Conservation (phyloP, 2,329 filamentous ascomycete species). For the Stenocarpella maydis region DNA sequence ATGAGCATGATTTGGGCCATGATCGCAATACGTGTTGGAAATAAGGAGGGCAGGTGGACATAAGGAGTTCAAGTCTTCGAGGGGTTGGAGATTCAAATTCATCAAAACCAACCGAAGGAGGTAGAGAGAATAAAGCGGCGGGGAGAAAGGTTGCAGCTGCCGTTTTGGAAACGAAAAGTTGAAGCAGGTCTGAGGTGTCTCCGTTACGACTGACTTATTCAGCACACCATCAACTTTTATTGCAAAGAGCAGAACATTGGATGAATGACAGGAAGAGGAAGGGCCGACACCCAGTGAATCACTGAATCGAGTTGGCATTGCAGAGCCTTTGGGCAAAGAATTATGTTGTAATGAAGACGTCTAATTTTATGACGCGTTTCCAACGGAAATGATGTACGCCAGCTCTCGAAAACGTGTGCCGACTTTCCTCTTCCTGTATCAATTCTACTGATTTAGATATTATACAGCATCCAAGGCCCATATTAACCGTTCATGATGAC, state of each 20-base stretch:
- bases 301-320: background rate
- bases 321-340: no score
- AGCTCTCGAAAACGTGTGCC: background rate
- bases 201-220: background rate
- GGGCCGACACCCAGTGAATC: background rate
- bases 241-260: background rate
- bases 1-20: conserved; percentile 27
- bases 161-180: background rate
- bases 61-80: background rate
- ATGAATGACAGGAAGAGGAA: background rate
- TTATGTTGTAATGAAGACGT: background rate
- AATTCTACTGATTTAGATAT: background rate
- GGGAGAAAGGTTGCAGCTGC: background rate
- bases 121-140: background rate
- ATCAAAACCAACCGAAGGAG: background rate
- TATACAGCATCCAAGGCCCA: background rate
- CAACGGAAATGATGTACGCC: background rate
- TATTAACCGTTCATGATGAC: conserved; percentile 48
- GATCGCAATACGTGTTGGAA: background rate
- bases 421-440: background rate
- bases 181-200: background rate
- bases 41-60: background rate
- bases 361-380: background rate
- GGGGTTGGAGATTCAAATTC: background rate
- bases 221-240: background rate